Evolutionary conservation across 495 filamentous ascomycete species (phyloP).

Genomic region (Arthonia radiata): DNA sequence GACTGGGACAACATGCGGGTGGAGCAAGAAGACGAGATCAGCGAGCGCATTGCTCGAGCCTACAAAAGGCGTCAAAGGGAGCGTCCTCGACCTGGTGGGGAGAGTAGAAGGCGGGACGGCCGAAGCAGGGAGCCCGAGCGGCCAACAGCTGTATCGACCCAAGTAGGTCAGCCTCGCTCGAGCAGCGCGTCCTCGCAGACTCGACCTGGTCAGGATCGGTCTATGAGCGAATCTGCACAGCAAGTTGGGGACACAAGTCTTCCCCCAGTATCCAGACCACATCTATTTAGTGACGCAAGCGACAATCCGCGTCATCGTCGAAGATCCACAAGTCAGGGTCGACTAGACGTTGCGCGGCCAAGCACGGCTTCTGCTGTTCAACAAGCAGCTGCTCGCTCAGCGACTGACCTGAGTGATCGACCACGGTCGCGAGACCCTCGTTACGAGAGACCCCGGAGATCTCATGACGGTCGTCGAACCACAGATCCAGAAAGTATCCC

Average conservation of each 20-base stretch:
- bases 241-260: too few species aligned
- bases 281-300: constrained; percentile 23
- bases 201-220: too few species aligned
- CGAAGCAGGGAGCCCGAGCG: constrained; percentile 9
- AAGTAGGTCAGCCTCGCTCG: too few species aligned
- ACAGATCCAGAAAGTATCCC: constrained; percentile 17
- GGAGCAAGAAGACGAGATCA: constrained; percentile 57
- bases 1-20: constrained; percentile 61
- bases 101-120: too few species aligned
- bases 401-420: constrained; percentile 31
- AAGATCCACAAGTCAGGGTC: constrained; percentile 23
- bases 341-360: constrained; percentile 1
- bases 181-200: too few species aligned
- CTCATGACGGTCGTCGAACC: constrained; percentile 18
- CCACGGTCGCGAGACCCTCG: constrained; percentile 12
- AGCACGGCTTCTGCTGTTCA: constrained; percentile 5
- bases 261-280: constrained; percentile 30
- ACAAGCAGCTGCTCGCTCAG: constrained; percentile 25
- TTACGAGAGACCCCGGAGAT: constrained; percentile 5
- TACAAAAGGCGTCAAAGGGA: constrained; percentile 48
- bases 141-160: too few species aligned
- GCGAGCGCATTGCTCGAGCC: constrained; percentile 66
- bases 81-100: too few species aligned
- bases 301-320: constrained; percentile 15
- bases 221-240: too few species aligned